Base-by-base conservation (phyloP, 1,284 basidiomycete species). In the Naganishia liquefaciens region DNA sequence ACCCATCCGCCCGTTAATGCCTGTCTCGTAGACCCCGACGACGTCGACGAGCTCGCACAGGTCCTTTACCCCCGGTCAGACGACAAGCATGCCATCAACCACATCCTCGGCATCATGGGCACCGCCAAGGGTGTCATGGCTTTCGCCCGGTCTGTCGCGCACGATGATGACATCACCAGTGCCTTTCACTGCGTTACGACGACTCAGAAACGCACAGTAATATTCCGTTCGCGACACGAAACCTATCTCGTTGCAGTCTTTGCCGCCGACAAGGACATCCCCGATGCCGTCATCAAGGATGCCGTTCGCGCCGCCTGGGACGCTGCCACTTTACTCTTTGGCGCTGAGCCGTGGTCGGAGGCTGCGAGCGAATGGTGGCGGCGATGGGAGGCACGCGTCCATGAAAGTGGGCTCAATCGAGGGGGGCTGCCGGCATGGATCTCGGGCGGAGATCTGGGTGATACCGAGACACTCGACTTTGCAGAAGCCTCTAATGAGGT, bases 11-110 rank as follows among this genome's bases (percentile, higher is more conserved):
- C 23, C 7, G 19, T 30, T 9, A 28, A 39, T 17, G 25, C 23
- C 40, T 21, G 30, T 40, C 54, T 43, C 15, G 43, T 58, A 21
- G 43, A 58, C 28, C 19, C 43, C 7, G 55, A 58, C 19, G 55
- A 58, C 28, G 43, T n/a, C 25, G 55, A 58, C 28, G 43, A 28
- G n/a, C 55, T 58, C 44, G 43, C 44, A 3, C 55, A 58, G n/a
- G 25, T 58, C 21, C 44, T 44, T 28, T 47, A 33, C n/a, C 30
- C 27, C 7, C 40, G 28, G 7, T 11, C n/a, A 11, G 27, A 25
- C 25, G 19, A 55, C 43, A 42, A 27, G n/a, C 10, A 27, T 23
- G 27, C n/a, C 40, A 19, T 54, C 28, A 44, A 55, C 23, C 11
- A 5, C 13, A 25, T 55, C 19, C 54, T 55, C 11, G 23, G 40